Percentiles rank a stretch among this genome's conserved stretches.
Evolutionary conservation across 805 yeast genomes (phyloP).

Genomic region (Candida verbasci): DNA sequence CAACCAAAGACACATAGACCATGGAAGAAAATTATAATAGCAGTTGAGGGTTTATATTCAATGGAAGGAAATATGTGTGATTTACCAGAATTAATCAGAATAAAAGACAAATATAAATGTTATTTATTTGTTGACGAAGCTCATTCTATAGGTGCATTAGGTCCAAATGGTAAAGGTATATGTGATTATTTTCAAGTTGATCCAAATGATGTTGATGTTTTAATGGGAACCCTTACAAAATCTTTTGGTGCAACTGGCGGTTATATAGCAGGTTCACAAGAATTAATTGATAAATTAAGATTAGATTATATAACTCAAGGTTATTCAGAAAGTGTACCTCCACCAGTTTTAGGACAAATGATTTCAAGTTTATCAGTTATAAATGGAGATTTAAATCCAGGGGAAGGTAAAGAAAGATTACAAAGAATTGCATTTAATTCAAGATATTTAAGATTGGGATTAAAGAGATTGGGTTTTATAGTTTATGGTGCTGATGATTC

Average conservation of each 20-base stretch:
- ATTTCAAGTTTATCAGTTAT: slow-evolving; percentile 74
- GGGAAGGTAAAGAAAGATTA: slow-evolving; percentile 88
- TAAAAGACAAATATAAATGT: slow-evolving; percentile 81
- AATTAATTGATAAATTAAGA: slow-evolving; percentile 69
- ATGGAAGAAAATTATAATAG: slow-evolving; percentile 81
- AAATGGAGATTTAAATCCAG: slow-evolving; percentile 78
- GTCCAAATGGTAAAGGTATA: slow-evolving; percentile 89
- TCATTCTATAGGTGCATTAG: slow-evolving; percentile 98
- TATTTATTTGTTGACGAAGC: slow-evolving; percentile 95
- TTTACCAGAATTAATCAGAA: slow-evolving; percentile 66
- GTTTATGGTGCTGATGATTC: slow-evolving; percentile 95
- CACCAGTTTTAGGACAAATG: slow-evolving; percentile 88
- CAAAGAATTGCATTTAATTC: slow-evolving; percentile 95
- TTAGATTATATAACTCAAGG: slow-evolving; percentile 65
- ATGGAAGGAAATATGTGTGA: slow-evolving; percentile 92
- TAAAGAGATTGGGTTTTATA: slow-evolving; percentile 89
- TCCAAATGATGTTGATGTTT: slow-evolving; percentile 72
- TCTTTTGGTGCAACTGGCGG: slow-evolving; percentile 99
- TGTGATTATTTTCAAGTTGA: slow-evolving; percentile 87
- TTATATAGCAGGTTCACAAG: slow-evolving; percentile 75
- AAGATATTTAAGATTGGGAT: slow-evolving; percentile 84
- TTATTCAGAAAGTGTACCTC: slow-evolving; percentile 85
- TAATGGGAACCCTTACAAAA: slow-evolving; percentile 98
- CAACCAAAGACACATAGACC: slow-evolving; percentile 96
- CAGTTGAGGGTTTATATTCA: slow-evolving; percentile 88